Conservation (phyloP, 805 yeast species). For the Kodamaea nitidulidarum region DNA sequence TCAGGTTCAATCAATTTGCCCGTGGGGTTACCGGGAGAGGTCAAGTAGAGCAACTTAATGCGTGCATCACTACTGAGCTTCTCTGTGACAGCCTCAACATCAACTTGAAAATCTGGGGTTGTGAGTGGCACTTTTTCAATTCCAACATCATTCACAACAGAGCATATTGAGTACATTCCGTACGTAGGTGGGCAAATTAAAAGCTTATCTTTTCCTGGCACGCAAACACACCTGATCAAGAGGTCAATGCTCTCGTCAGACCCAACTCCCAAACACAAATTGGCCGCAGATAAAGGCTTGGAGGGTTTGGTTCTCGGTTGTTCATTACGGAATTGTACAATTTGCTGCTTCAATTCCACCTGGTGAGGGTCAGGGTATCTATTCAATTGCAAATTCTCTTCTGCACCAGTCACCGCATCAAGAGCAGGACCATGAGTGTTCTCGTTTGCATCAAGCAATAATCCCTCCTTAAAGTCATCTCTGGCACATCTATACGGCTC, state of each 20-base stretch:
- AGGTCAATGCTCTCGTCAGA: slow-evolving; percentile 95
- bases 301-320: slow-evolving; percentile 25
- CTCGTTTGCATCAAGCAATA: slow-evolving; percentile 92
- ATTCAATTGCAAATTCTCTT: slow-evolving; percentile 57
- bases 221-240: slow-evolving; percentile 76
- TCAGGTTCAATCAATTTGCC: slow-evolving; percentile 55
- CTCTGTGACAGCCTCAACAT: slow-evolving; percentile 50
- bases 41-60: slow-evolving; percentile 75
- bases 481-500: slow-evolving; percentile 96
- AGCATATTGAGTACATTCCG: slow-evolving; percentile 94
- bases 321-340: slow-evolving; percentile 67
- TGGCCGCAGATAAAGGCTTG: slow-evolving; percentile 47
- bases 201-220: slow-evolving; percentile 78
- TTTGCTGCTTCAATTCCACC: slow-evolving; percentile 61
- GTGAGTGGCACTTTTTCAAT: slow-evolving; percentile 68
- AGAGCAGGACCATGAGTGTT: slow-evolving; percentile 90
- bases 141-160: slow-evolving; percentile 82
- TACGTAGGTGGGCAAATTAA: slow-evolving; percentile 92
- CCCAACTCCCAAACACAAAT: slow-evolving; percentile 92
- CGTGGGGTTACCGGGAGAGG: slow-evolving; percentile 98
- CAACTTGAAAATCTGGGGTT: slow-evolving; percentile 50
- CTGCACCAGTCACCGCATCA: slow-evolving; percentile 38
- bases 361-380: slow-evolving; percentile 98
- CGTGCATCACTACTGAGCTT: slow-evolving; percentile 50
- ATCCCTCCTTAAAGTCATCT: slow-evolving; percentile 88